Percentiles rank a stretch among this genome's conserved stretches.
phyloP scores from a whole-genome alignment of 129 eudicot genomes.

The Lonicera japonica region DNA sequence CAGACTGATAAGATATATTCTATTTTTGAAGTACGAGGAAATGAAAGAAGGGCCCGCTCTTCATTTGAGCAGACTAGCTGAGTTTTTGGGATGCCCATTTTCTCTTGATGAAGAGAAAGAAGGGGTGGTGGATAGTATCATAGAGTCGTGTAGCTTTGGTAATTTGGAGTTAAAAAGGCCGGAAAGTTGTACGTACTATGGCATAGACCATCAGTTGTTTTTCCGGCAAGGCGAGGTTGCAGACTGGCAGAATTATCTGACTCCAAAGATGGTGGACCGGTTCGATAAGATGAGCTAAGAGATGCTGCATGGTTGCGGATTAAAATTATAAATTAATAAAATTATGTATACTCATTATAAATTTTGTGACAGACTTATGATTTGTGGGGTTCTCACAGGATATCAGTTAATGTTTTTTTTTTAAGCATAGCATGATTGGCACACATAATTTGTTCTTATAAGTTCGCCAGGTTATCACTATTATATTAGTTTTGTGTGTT shows the following conservation, averaged over 20 bases:
- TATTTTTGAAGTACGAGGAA: slow-evolving; percentile 45
- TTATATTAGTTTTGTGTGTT: no score
- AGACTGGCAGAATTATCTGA: slow-evolving; percentile 22
- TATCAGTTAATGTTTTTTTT: no score
- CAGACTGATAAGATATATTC: slow-evolving; percentile 15
- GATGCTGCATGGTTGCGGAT: slow-evolving; percentile 4
- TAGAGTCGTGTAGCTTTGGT: slow-evolving; percentile 34
- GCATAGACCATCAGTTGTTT: slow-evolving; percentile 11
- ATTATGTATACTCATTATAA: no score
- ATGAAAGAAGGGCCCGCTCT: slow-evolving; percentile 17
- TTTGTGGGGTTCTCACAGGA: no score
- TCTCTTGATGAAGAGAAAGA: slow-evolving; percentile 22
- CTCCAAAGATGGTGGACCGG: slow-evolving; percentile 16
- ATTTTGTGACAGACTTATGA: no score
- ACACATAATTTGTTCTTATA: no score
- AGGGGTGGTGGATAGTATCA: slow-evolving; percentile 24
- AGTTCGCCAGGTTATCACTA: no score
- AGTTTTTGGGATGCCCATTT: slow-evolving; percentile 36
- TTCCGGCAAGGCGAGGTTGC: slow-evolving; percentile 27
- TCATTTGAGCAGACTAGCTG: slow-evolving; percentile 26
- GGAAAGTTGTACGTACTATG: slow-evolving; percentile 18
- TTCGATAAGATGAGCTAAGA: slow-evolving; percentile 9
- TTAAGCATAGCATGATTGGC: no score
- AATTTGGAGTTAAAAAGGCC: slow-evolving; percentile 29
- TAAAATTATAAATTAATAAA: slow-evolving; percentile 1